Conservation (phyloP, 2,329 filamentous ascomycete species). For the Diaporthe citri region DNA sequence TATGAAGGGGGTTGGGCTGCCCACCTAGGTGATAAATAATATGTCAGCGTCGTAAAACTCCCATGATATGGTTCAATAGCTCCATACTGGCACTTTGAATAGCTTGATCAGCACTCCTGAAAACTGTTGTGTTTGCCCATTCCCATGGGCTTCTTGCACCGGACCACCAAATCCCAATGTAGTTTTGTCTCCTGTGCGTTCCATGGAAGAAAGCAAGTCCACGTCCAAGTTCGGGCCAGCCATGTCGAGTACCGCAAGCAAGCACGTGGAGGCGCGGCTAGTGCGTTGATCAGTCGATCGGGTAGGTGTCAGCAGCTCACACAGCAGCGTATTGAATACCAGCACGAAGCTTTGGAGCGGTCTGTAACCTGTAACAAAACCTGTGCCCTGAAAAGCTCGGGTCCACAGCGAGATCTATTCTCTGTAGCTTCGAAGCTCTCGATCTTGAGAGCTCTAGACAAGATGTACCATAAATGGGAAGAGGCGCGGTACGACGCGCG, state of each 20-base stretch:
- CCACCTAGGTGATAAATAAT: not conserved
- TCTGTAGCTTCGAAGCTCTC: too few species aligned
- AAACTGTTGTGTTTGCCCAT: not conserved
- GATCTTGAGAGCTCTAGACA: too few species aligned
- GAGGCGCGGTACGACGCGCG: not conserved
- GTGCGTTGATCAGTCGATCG: too few species aligned
- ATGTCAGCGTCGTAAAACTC: not conserved
- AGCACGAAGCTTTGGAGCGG: too few species aligned
- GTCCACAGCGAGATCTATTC: too few species aligned
- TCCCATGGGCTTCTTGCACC: not conserved
- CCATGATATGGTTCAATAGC: not conserved
- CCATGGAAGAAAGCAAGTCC: not conserved
- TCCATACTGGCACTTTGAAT: not conserved
- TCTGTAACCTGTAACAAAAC: too few species aligned
- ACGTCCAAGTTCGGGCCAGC: too few species aligned
- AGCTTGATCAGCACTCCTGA: not conserved
- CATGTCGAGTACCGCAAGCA: too few species aligned
- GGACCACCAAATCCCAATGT: not conserved
- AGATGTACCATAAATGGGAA: not conserved
- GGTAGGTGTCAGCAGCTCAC: too few species aligned
- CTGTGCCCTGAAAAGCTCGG: too few species aligned
- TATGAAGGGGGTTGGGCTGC: not conserved
- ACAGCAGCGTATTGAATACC: too few species aligned
- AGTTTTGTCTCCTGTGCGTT: not conserved
- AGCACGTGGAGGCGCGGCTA: too few species aligned